Evolutionary conservation across 306 rosid genomes (phyloP), one percentile per base, ranked within the genome.

Genomic region (Crataegus laevigata): DNA sequence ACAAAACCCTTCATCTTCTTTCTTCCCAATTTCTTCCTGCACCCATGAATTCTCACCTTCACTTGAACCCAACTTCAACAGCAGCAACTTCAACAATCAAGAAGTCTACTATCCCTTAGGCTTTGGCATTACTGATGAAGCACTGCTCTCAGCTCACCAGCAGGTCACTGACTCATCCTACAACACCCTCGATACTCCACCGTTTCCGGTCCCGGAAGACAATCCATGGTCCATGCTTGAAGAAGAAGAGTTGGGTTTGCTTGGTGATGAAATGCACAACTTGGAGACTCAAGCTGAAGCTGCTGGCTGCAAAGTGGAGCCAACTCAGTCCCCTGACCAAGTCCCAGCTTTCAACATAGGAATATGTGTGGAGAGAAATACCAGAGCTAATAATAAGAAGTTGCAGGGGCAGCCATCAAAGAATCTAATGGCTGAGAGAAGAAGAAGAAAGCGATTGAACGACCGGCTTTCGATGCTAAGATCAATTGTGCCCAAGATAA

Each of bases 401-500:
- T 36, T 86, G 52, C 96, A 86, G 81, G 96, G 98, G 34, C 91
- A 90, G 78, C 98, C 96, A 6, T 94, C 97, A 22, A 94, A 94
- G 93, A 94, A 94, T 85, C 87, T 94, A 24, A 94, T 94, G 98
- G 97, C 98, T 0, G 97, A 91, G 82, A 87, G 98, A 73, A 84
- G 98, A 60, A 82, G 98, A 83, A 88, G 97, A 68, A 94, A 94
- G 82, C 80, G 96, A 54, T 76, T 94, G 30, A 91, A 94, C 22
- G 98, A 94, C 18, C 86, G 98, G 8, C 97, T 94, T 71, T 90
- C 96, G 7, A 94, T 91, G 98, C 89, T 94, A 28, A 89, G 98
- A 86, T 90, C 98, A 61, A 94, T 91, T 73, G 97, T 94, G 15
- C 98, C 98, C 6, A 94, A 91, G 94, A 94, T 94, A 77, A 94